Base-by-base conservation (phyloP, 108 stramenopile genomes). In the Cyclotella baltica region DNA sequence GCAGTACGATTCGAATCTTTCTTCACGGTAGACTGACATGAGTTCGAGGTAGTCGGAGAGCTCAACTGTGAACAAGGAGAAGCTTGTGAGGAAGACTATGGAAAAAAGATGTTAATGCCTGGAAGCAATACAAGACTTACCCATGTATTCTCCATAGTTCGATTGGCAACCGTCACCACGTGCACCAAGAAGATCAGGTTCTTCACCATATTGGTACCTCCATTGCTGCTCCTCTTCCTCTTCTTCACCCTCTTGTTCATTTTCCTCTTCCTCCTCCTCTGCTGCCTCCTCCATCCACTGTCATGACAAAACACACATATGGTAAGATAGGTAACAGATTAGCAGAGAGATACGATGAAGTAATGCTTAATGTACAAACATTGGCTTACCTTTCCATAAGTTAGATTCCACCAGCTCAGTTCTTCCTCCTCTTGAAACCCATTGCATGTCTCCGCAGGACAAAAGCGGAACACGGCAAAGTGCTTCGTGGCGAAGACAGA, bases 391-490 rank as follows among this genome's bases (percentile, higher is more conserved):
- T n/a, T n/a, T n/a, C 47, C 47, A 6, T 48, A 48, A 48, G 47
- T 48, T n/a, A 16, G 18, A 48, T 48, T 48, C 47, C 47, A 48
- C 47, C 47, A 48, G 47, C 47, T 48, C 2, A 48, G 6, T 48
- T 48, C 47, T 48, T 48, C 47, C n/a, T 48, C 47, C 6, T 48
- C 47, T 1, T 48, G 2, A 1, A 48, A n/a, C 2, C 47, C 47
- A 16, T n/a, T 48, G 47, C 47, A 48, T n/a, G 47, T 48, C 6
- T 48, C 47, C 47, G 78, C 61, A 40, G 91, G 90, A 71, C 95
- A 96, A 46, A 96, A 85, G 10, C 95, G 91, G 53, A 96, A 87
- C 19, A 90, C 83, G 37, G 92, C 93, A 67, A 92, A 96, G 52
- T 88, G 89, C 55, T 92, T 67, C 53, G 85, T 86, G 58, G 65